These are phyloP conservation scores for Xerocomellus intermedius DNA, from an alignment of 768 basidiomycete genomes.

Conservation along the genomic window DNA sequence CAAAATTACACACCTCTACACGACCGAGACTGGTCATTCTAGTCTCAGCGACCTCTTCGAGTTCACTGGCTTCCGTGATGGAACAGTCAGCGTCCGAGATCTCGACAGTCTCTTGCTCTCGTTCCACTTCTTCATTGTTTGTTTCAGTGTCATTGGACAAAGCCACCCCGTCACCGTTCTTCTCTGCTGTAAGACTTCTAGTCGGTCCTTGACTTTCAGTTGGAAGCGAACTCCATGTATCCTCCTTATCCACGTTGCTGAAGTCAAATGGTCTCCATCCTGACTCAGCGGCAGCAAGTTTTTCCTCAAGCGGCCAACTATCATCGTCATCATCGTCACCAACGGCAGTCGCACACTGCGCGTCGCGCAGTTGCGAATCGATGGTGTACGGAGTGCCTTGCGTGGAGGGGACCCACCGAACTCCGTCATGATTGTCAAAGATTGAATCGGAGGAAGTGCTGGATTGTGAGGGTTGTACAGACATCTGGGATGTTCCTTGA, in stretches of 20 bases:
- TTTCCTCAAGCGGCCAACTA: slow-evolving; percentile 76
- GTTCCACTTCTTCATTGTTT: slow-evolving; percentile 10
- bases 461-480: slow-evolving; percentile 55
- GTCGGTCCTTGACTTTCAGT: slow-evolving; percentile 51
- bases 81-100: slow-evolving; percentile 36
- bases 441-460: slow-evolving; percentile 49
- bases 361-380: slow-evolving; percentile 35
- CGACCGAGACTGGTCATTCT: slow-evolving; percentile 38
- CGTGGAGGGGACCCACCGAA: slow-evolving; percentile 55
- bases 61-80: slow-evolving; percentile 30
- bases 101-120: slow-evolving; percentile 26
- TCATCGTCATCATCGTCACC: slow-evolving; percentile 60
- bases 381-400: slow-evolving; percentile 58
- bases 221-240: slow-evolving; percentile 73
- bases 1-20: slow-evolving; percentile 39
- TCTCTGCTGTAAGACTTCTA: slow-evolving; percentile 19
- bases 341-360: not conserved
- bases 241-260: slow-evolving; percentile 57
- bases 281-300: slow-evolving; percentile 48
- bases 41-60: slow-evolving; percentile 41
- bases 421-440: slow-evolving; percentile 47
- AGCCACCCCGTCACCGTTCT: not conserved
- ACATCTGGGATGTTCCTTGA: slow-evolving; percentile 34
- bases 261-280: slow-evolving; percentile 62
- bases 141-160: slow-evolving; percentile 3